Evolutionary conservation across 371 early-diverging fungal species (phyloP), one percentile per base, ranked within the genome.

Genomic region (Fennellomyces sp.): DNA sequence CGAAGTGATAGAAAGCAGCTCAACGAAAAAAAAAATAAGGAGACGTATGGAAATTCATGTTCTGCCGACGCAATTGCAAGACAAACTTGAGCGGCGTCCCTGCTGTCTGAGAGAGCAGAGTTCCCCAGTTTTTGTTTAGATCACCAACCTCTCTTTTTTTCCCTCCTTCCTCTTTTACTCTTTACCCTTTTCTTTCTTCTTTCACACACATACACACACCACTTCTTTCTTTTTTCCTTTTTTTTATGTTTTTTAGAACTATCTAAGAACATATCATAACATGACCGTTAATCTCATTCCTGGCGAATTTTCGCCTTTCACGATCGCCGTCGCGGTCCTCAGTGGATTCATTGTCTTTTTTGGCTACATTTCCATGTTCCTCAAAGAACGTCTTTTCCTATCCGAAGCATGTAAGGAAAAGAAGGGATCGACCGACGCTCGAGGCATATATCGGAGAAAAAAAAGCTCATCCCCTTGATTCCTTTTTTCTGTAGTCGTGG

Each of bases 331-430:
- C 2, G 84, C 81, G 11, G 69, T 91, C 5, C 57, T 93, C 10
- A 93, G 94, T 53, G 89, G 89, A n/a, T 97, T 97, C 65, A 90
- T 95, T 62, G 76, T 92, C 12, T 59, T 90, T 50, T 94, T 94
- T 68, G 94, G 95, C 1, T 86, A 94, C 56, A 78, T 97, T 42
- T 97, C 97, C 23, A 83, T 97, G 68, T 82, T 94, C 64, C 77
- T 95, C 56, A 97, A 97, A 70, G 96, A 98, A 65, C 83, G 83
- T 11, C 80, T 96, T 17, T 95, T 90, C 75, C 73, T 98, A 54
- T 91, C 94, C 52, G 98, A 97, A 79, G 87, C 97, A 36, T 78
- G 88, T 87, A 83, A 83, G 80, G 77, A 31, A 25, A 23, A 15
- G 19, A 12, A 10, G 31, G 12, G n/a, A 19, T 23, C 21, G 19